Base-by-base conservation (phyloP, 345 rosid species). In the Iberis pinnata region DNA sequence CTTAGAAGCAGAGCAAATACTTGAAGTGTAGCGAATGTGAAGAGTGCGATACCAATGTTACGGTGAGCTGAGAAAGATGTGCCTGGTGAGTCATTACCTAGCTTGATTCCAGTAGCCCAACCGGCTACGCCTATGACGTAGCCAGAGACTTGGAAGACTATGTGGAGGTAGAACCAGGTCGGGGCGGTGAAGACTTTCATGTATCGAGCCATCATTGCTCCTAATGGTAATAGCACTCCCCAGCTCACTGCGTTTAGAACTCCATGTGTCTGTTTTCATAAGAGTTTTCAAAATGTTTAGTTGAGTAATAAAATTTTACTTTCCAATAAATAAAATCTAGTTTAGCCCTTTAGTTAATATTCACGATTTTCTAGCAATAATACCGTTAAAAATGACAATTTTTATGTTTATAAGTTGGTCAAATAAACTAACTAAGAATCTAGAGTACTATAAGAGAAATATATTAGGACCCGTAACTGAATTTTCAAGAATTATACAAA, bases 141-240 rank as follows among this genome's bases (percentile, higher is more conserved):
- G 49, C 84, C 98, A 0, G 89, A 84, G 40, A 74, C 51, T 70
- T 90, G 98, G 69, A 82, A 78, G 9, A 72, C 78, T 0, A 67
- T 70, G 50, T 90, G 98, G 8, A 90, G 81, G 58, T 84, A 87
- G 63, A 87, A 90, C 98, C 98, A 90, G 0, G 93, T 81, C 7
- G 98, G 95, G 18, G 77, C 78, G 6, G 88, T 79, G 81, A 82
- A 90, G 75, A 87, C 92, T 69, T 75, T 90, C 56, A 87, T 56
- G 74, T 90, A 84, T 45, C 98, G 77, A 16, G 98, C 98, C 19
- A 64, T 62, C 54, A 90, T 77, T 44, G 76, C 81, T 38, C 98
- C 98, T 25, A 75, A 2, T 0, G 98, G 96, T 86, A 90, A 73
- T 44, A 90, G 47, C 6, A 74, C 46, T 7, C 98, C 98, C 98